Percentiles rank a stretch among this genome's conserved stretches.
These are phyloP conservation scores for Cudoniella acicularis DNA, from an alignment of 495 filamentous ascomycete genomes.

Conservation along the genomic window DNA sequence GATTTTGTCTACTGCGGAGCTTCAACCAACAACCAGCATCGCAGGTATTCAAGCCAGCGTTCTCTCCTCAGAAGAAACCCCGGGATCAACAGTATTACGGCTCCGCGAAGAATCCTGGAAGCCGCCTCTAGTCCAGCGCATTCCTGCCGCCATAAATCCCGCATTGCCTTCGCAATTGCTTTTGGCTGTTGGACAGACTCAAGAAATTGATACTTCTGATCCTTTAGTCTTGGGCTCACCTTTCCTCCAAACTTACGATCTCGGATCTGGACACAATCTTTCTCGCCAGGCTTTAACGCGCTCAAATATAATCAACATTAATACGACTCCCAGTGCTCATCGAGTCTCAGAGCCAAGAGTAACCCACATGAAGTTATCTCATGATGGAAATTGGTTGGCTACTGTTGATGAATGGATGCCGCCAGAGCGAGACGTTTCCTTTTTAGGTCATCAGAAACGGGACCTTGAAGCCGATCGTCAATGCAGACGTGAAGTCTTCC, in stretches of 20 bases:
- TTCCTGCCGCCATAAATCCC: constrained; percentile 54
- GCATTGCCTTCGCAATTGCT: constrained; percentile 54
- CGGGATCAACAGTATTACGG: constrained; percentile 15
- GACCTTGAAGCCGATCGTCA: constrained; percentile 41
- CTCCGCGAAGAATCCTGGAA: constrained; percentile 34
- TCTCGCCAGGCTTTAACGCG: constrained; percentile 82
- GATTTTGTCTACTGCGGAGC: constrained; percentile 82
- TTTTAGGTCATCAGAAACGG: constrained; percentile 34
- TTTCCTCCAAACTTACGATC: constrained; percentile 79
- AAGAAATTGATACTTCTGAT: constrained; percentile 29
- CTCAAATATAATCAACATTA: constrained; percentile 79
- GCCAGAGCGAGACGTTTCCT: constrained; percentile 56
- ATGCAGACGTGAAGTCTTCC: constrained; percentile 60
- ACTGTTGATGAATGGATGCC: constrained; percentile 89
- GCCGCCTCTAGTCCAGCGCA: constrained; percentile 37
- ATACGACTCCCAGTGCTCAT: constrained; percentile 63
- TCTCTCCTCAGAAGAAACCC: constrained; percentile 10
- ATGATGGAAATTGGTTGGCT: constrained; percentile 85
- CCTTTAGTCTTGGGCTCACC: constrained; percentile 37
- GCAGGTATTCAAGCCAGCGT: constrained; percentile 68
- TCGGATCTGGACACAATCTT: constrained; percentile 65
- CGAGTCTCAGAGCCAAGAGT: constrained; percentile 71
- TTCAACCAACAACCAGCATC: constrained; percentile 74
- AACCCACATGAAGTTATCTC: constrained; percentile 64
- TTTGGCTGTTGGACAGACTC: constrained; percentile 46